Conservation (phyloP, 441 rosid species). For the Biscutella laevigata region DNA sequence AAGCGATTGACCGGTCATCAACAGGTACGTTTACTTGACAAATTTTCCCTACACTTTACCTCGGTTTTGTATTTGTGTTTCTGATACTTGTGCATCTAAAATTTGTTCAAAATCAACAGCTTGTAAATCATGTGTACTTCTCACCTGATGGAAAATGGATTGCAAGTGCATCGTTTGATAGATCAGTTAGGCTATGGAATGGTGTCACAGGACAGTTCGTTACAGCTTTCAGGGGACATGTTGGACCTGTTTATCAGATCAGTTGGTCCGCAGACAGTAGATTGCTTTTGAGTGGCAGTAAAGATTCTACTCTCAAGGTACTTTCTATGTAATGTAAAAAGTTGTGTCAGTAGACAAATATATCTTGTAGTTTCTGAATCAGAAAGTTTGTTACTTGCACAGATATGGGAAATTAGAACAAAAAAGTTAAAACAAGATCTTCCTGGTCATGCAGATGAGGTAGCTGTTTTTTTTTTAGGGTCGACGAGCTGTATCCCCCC, state of each 20-base stretch:
- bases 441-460: slow-evolving; percentile 97
- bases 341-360: background rate
- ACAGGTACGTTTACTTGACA: slow-evolving; percentile 40
- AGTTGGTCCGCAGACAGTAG: slow-evolving; percentile 99
- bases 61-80: background rate
- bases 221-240: slow-evolving; percentile 86
- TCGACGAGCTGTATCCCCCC: no score
- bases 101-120: slow-evolving; percentile 42
- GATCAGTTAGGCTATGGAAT: slow-evolving; percentile 91
- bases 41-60: slow-evolving; percentile 1
- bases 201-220: slow-evolving; percentile 82
- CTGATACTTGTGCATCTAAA: background rate
- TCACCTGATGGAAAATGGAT: slow-evolving; percentile 98
- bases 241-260: slow-evolving; percentile 93
- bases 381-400: slow-evolving; percentile 5
- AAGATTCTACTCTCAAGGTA: slow-evolving; percentile 97
- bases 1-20: slow-evolving; percentile 93
- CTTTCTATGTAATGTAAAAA: no score
- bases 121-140: slow-evolving; percentile 90
- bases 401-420: slow-evolving; percentile 87
- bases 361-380: background rate
- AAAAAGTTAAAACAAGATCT: slow-evolving; percentile 83
- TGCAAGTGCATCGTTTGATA: slow-evolving; percentile 96
- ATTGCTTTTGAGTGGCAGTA: slow-evolving; percentile 93
- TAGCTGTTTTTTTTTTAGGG: no score